Evolutionary conservation across 371 early-diverging fungal genomes (phyloP).

Genomic region (Mucor circinelloides): DNA sequence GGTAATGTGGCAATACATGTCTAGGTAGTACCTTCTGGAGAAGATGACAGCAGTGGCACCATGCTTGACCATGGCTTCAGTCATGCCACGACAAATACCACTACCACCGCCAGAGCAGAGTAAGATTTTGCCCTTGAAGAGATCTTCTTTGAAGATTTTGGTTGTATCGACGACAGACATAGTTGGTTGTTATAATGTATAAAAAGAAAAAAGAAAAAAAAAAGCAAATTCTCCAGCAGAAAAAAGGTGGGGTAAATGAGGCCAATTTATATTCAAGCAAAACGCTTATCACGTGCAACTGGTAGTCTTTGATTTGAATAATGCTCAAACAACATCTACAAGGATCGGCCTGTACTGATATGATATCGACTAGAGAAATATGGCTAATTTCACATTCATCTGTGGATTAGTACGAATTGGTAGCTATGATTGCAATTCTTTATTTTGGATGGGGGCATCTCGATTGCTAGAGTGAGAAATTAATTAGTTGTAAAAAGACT

Average conservation of each 20-base stretch:
- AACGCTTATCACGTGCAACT: conserved; percentile 8
- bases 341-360: no score
- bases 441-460: neutral
- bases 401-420: neutral
- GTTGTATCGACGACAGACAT: conserved; percentile 36
- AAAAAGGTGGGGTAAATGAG: neutral
- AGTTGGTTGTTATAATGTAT: neutral
- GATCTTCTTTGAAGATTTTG: conserved; percentile 41
- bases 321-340: no score
- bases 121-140: conserved; percentile 48
- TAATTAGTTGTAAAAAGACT: neutral
- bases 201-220: conserved; percentile 2
- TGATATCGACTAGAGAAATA: neutral
- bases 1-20: neutral
- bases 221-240: no score
- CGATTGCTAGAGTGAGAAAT: neutral
- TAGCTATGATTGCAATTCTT: neutral
- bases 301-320: neutral
- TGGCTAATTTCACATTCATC: neutral
- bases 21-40: conserved; percentile 56
- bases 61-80: conserved; percentile 77
- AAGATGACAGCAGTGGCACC: conserved; percentile 75
- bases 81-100: conserved; percentile 83
- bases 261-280: neutral
- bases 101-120: conserved; percentile 60